phyloP scores from a whole-genome alignment of 352 stramenopile species.

The Globisporangium orthogonon region DNA sequence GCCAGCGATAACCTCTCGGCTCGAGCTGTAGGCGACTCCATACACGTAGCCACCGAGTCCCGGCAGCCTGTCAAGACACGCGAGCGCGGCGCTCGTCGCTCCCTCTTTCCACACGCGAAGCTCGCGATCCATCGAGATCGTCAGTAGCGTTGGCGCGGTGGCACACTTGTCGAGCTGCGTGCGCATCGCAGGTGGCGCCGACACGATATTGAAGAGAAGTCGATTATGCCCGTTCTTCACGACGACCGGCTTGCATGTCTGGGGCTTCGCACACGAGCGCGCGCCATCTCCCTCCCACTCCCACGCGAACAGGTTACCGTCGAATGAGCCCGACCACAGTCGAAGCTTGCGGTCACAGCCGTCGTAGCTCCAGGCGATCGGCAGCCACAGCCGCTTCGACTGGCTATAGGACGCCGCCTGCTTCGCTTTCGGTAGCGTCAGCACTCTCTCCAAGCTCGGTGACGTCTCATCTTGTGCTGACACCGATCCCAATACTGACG shows the following conservation, averaged over 20 bases:
- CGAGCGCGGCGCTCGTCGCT: conserved; percentile 13
- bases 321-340: conserved; percentile 68
- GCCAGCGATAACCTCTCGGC: conserved; percentile 26
- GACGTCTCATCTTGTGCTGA: conserved; percentile 1
- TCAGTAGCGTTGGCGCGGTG: conserved; percentile 27
- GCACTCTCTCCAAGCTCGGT: conserved; percentile 20
- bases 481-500: no score
- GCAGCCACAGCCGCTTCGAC: conserved; percentile 64
- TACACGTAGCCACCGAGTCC: conserved; percentile 65
- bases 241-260: conserved; percentile 30
- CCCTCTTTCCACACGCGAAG: conserved; percentile 51
- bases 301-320: conserved; percentile 60
- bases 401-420: conserved; percentile 58
- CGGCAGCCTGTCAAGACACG: conserved; percentile 32
- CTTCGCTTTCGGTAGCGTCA: conserved; percentile 55
- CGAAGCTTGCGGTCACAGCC: conserved; percentile 8
- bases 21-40: conserved; percentile 30
- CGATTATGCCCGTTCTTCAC: conserved; percentile 62
- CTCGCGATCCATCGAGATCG: conserved; percentile 62
- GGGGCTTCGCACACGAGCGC: not conserved
- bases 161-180: not conserved
- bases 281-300: conserved; percentile 26
- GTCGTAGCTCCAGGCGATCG: conserved; percentile 45
- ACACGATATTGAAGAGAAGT: conserved; percentile 59
- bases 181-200: conserved; percentile 6